Percentiles rank a stretch among this genome's conserved stretches.
These are phyloP conservation scores for Penicillium subrubescens DNA, from an alignment of 495 filamentous ascomycete species.

Conservation along the genomic window DNA sequence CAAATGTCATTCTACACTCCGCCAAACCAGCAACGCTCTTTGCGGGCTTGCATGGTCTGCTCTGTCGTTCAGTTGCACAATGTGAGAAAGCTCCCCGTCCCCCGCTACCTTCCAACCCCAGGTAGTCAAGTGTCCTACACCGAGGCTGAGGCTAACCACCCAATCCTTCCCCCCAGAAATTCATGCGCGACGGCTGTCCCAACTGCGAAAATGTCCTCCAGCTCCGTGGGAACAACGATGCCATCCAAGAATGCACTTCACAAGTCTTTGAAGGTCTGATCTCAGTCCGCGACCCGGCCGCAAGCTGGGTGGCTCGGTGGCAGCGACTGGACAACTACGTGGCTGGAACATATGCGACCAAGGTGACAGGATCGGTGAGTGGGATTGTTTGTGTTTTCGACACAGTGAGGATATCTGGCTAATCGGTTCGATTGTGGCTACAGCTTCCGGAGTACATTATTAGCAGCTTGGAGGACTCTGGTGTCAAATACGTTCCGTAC, in stretches of 20 bases:
- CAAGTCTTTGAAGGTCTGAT: conserved; percentile 92
- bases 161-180: conserved; percentile 55
- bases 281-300: conserved; percentile 70
- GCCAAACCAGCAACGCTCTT: conserved; percentile 69
- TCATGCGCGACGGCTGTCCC: conserved; percentile 83
- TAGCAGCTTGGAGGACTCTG: conserved; percentile 65
- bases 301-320: conserved; percentile 92
- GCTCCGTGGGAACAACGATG: conserved; percentile 74
- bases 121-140: neutral
- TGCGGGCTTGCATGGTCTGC: conserved; percentile 98
- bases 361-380: conserved; percentile 76
- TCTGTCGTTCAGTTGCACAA: conserved; percentile 80
- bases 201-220: conserved; percentile 93
- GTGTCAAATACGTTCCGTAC: conserved; percentile 69
- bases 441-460: conserved; percentile 67
- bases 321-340: conserved; percentile 88
- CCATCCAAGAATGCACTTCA: conserved; percentile 89
- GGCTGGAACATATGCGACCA: conserved; percentile 86
- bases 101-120: neutral
- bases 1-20: conserved; percentile 59
- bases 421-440: conserved; percentile 4
- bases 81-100: conserved; percentile 46
- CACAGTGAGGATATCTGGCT: neutral
- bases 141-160: conserved; percentile 8
- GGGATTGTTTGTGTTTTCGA: neutral